These are phyloP conservation scores for Mychonastes homosphaera DNA, from an alignment of 139 green algal genomes.

Conservation along the genomic window DNA sequence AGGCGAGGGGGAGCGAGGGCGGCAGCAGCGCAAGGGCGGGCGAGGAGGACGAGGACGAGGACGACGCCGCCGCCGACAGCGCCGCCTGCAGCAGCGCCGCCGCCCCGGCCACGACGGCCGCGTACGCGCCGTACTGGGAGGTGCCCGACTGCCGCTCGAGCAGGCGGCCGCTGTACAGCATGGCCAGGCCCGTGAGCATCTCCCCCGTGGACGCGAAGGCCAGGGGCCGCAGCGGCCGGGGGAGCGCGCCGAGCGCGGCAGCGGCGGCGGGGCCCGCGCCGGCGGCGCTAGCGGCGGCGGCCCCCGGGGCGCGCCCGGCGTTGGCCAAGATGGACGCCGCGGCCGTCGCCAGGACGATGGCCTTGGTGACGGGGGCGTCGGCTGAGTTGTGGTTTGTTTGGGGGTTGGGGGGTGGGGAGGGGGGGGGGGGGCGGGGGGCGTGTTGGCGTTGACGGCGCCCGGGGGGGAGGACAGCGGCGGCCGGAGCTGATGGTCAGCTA, in stretches of 20 bases:
- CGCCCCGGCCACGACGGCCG: slow-evolving; percentile 16
- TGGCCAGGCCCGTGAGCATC: too few relatives aligned
- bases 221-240: too few relatives aligned
- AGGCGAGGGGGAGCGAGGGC: slow-evolving; percentile 17
- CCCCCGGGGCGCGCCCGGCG: slow-evolving; percentile 11
- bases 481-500: not conserved
- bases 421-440: not conserved
- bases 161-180: slow-evolving; percentile 51
- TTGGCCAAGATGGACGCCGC: slow-evolving; percentile 28
- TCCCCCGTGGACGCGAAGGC: too few relatives aligned
- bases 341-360: slow-evolving; percentile 28
- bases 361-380: slow-evolving; percentile 44
- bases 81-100: slow-evolving; percentile 30
- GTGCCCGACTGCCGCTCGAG: slow-evolving; percentile 46
- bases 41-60: not conserved
- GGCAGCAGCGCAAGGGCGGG: slow-evolving; percentile 19
- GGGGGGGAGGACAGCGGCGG: not conserved
- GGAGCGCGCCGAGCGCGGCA: too few relatives aligned
- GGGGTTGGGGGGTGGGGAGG: not conserved
- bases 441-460: not conserved
- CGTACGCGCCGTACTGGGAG: slow-evolving; percentile 42
- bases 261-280: not conserved
- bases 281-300: slow-evolving; percentile 7
- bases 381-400: slow-evolving; percentile 28
- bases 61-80: too few relatives aligned